phyloP scores from a whole-genome alignment of 2,329 filamentous ascomycete species.

The Ambrosiella cleistominuta region DNA sequence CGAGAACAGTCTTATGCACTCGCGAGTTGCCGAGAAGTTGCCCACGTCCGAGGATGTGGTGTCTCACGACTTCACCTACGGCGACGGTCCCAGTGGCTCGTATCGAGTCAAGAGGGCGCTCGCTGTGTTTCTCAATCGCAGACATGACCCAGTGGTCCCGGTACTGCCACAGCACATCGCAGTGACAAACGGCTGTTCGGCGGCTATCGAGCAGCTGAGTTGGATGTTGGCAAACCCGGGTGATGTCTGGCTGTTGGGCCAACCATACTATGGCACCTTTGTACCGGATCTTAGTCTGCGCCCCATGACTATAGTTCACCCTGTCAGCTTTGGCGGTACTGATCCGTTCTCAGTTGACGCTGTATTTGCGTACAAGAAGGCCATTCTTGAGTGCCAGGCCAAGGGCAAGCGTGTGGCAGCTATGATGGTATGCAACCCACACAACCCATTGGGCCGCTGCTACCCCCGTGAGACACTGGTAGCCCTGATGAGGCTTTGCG shows the following conservation, averaged over 20 bases:
- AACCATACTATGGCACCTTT: constrained; percentile 32
- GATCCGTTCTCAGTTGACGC: constrained; percentile 27
- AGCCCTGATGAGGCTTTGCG: constrained; percentile 29
- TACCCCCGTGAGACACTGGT: constrained; percentile 25
- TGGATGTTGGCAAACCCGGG: constrained; percentile 25
- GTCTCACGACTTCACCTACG: constrained; percentile 23
- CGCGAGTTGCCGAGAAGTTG: constrained; percentile 24
- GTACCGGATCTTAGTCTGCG: constrained; percentile 27
- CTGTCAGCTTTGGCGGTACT: constrained; percentile 25
- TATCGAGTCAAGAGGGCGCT: constrained; percentile 20
- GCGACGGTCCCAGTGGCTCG: constrained; percentile 24
- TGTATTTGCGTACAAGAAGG: constrained; percentile 28
- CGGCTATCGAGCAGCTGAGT: constrained; percentile 24
- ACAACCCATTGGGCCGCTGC: constrained; percentile 34
- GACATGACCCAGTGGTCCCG: constrained; percentile 18
- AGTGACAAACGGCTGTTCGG: constrained; percentile 25
- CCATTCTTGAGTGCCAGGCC: constrained; percentile 22
- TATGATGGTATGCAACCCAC: constrained; percentile 33
- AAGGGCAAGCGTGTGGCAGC: constrained; percentile 26
- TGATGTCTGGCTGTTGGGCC: constrained; percentile 24
- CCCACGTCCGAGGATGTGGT: constrained; percentile 22
- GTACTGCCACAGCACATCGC: constrained; percentile 21
- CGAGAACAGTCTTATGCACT: constrained; percentile 35
- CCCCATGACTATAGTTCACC: constrained; percentile 24
- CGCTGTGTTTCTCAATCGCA: constrained; percentile 21